Base-by-base conservation (phyloP, 257 asterid genomes). In the Solanum clarkiae region DNA sequence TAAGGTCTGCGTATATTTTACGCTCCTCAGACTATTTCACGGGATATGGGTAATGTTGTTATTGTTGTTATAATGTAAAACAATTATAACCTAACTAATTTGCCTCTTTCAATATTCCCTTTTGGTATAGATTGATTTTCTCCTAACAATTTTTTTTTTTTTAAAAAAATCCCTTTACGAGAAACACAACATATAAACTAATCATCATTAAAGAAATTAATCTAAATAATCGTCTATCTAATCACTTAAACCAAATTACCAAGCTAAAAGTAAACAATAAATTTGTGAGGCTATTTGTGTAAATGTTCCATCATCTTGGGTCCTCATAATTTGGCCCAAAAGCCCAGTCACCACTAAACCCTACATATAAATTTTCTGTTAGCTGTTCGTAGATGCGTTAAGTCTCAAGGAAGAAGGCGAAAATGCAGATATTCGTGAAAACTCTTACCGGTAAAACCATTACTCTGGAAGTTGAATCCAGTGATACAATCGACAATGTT, bases 361-460 rank as follows among this genome's bases (percentile, higher is more conserved):
- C 81, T 75, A 75, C 59, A 13, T 74, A 74, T 74, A 74, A 74
- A 47, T 45, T 0, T 8, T 12, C 10, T 22, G 8, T 74, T 40
- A 74, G 45, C 45, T 29, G 6, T 29, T 5, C 10, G 40, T 4
- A n/a, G 17, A n/a, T 45, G 85, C 40, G 22, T 71, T 47, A 60
- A 32, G 36, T 32, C 36, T 32, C 36, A 32, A 82, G 79, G 56
- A 62, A 54, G 11, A 13, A 62, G 24, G 80, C 0, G 51, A 82
- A 82, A 63, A 82, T 82, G 85, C 85, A 82, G 85, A 82, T 82
- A 44, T 82, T 82, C 85, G 85, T 82, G 80, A 82, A 82, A 62
- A 82, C 85, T 16, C 85, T 82, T n/a, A 82, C 85, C 0, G 85
- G 85, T 36, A 82, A 82, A 70, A 82, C 85, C 11, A 82, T 82